Percentiles rank a stretch among this genome's conserved stretches.
Evolutionary conservation across 2,329 filamentous ascomycete genomes (phyloP).

Genomic region (Fusarium annulatum): DNA sequence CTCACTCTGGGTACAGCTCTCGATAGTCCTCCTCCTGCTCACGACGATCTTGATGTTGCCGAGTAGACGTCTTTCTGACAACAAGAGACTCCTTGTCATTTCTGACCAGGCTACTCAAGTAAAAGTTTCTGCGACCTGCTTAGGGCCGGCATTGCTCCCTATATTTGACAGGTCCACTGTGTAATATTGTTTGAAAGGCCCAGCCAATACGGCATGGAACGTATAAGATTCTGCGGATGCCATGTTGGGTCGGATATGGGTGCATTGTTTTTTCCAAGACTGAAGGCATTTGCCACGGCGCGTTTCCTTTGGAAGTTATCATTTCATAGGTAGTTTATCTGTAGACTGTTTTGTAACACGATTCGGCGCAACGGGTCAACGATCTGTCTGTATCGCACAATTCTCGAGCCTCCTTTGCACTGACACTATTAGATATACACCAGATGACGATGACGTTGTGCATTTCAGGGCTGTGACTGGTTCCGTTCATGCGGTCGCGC

Average conservation of each 20-base stretch:
- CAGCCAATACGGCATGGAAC: constrained; percentile 35
- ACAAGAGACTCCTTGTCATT: constrained; percentile 14
- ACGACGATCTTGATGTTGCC: constrained; percentile 96
- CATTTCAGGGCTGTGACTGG: constrained; percentile 13
- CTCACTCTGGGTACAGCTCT: constrained; percentile 58
- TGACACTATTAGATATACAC: background rate
- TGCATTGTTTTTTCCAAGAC: constrained; percentile 37
- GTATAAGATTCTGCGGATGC: constrained; percentile 36
- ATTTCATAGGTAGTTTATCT: constrained; percentile 44
- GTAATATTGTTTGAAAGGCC: constrained; percentile 40
- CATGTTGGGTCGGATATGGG: constrained; percentile 30
- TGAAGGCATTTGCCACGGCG: constrained; percentile 40
- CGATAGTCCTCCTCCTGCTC: constrained; percentile 83
- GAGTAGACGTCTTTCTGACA: constrained; percentile 63
- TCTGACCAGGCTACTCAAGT: constrained; percentile 26
- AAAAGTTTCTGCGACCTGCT: constrained; percentile 42
- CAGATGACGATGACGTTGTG: constrained; percentile 22
- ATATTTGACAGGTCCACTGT: constrained; percentile 37
- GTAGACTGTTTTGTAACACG: constrained; percentile 43
- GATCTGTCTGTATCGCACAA: constrained; percentile 24
- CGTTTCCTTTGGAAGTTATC: constrained; percentile 43
- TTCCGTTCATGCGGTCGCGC: constrained; percentile 21
- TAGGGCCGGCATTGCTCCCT: constrained; percentile 37
- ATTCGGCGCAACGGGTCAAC: constrained; percentile 38
- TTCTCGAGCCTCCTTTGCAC: background rate